Percentiles rank a stretch among this genome's conserved stretches.
Evolutionary conservation across 1,284 basidiomycete genomes (phyloP).

Genomic region (Rhizoctonia solani): DNA sequence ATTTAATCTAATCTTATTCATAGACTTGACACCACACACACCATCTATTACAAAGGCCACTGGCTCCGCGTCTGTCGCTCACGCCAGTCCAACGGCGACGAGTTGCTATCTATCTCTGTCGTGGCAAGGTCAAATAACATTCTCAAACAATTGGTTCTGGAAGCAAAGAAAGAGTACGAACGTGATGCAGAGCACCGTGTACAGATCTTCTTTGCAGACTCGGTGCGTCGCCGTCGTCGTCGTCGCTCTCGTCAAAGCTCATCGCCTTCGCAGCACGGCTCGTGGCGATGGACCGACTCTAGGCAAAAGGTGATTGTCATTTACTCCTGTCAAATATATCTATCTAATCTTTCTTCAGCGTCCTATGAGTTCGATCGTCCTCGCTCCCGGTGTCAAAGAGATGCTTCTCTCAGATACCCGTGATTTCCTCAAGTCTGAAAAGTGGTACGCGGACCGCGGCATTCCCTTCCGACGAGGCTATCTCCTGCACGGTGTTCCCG

Average conservation of each 20-base stretch:
- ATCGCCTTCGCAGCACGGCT: conserved; percentile 55
- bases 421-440: conserved; percentile 60
- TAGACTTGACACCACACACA: conserved; percentile 68
- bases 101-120: conserved; percentile 73
- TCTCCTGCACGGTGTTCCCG: conserved; percentile 68
- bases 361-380: conserved; percentile 75
- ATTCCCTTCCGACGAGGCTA: conserved; percentile 86
- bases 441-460: conserved; percentile 62
- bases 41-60: conserved; percentile 78
- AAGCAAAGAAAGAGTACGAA: conserved; percentile 84
- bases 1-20: not conserved
- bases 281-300: conserved; percentile 81
- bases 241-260: conserved; percentile 25
- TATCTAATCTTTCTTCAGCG: conserved; percentile 45
- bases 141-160: conserved; percentile 81
- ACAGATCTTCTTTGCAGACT: conserved; percentile 83
- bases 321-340: not conserved
- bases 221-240: conserved; percentile 42
- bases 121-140: conserved; percentile 77
- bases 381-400: conserved; percentile 81
- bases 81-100: conserved; percentile 64
- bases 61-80: conserved; percentile 74
- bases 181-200: conserved; percentile 79
- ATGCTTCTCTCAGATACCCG: conserved; percentile 78
- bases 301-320: conserved; percentile 63